A percentile compares a stretch with the other conserved stretches of the same genome.
These are phyloP conservation scores for Penicillium digitatum DNA, from an alignment of 2,329 filamentous ascomycete genomes.

Conservation along the genomic window DNA sequence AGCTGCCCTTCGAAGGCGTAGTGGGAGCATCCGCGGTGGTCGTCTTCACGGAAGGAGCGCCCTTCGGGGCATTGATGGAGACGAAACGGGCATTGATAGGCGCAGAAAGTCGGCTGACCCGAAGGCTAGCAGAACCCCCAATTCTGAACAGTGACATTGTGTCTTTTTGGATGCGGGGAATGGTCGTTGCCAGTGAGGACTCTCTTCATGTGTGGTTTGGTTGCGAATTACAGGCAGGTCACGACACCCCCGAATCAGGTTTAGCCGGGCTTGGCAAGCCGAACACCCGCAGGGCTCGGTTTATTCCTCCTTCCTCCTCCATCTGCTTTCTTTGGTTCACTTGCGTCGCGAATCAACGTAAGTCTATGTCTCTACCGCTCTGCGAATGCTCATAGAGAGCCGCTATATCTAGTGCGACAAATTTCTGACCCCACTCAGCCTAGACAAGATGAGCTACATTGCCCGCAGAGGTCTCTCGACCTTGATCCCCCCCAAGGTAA, in stretches of 20 bases:
- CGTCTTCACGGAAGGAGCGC: slow-evolving; percentile 56
- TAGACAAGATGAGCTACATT: slow-evolving; percentile 82
- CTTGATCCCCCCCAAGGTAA: slow-evolving; percentile 97
- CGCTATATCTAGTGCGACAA: slow-evolving; percentile 16
- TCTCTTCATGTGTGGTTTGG: slow-evolving; percentile 28
- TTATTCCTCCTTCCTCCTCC: slow-evolving; percentile 28
- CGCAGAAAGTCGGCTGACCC: slow-evolving; percentile 28
- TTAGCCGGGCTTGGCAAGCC: slow-evolving; percentile 34
- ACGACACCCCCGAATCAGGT: slow-evolving; percentile 32
- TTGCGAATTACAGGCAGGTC: slow-evolving; percentile 33
- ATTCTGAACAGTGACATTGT: slow-evolving; percentile 66
- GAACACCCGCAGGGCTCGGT: slow-evolving; percentile 38
- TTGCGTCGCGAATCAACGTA: slow-evolving; percentile 34
- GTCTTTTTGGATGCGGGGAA: slow-evolving; percentile 20
- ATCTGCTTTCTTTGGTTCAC: slow-evolving; percentile 33
- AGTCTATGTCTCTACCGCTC: slow-evolving; percentile 8
- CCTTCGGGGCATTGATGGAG: slow-evolving; percentile 35
- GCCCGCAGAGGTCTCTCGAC: slow-evolving; percentile 90
- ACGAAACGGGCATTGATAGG: slow-evolving; percentile 38
- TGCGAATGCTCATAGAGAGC: neutral
- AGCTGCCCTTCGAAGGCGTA: slow-evolving; percentile 37
- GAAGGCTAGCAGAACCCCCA: slow-evolving; percentile 37
- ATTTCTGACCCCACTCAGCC: slow-evolving; percentile 28
- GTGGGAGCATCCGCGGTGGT: slow-evolving; percentile 44
- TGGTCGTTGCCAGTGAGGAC: slow-evolving; percentile 31